Conservation (phyloP, 2,329 filamentous ascomycete species). For the Parastagonospora nodorum region DNA sequence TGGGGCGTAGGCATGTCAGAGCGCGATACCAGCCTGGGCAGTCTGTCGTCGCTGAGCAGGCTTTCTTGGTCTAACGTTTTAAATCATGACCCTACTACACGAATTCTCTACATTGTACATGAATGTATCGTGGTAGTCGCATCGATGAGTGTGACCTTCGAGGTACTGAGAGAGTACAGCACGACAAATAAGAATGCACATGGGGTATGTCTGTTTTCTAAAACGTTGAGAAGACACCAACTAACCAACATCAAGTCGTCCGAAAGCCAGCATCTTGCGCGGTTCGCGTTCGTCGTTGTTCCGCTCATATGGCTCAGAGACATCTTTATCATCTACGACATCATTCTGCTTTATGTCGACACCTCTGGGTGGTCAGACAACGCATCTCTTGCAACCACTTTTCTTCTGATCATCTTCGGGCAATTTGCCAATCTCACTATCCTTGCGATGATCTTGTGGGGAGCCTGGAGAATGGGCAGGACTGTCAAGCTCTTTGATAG, state of each 20-base stretch:
- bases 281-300: slow-evolving; percentile 5
- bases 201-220: slow-evolving; percentile 1
- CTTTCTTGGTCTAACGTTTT: slow-evolving; percentile 6
- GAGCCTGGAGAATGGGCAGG: slow-evolving; percentile 10
- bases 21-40: background rate
- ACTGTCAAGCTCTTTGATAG: slow-evolving; percentile 2
- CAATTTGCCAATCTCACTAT: slow-evolving; percentile 6
- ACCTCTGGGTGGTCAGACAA: slow-evolving; percentile 1
- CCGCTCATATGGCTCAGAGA: slow-evolving; percentile 11
- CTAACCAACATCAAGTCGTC: background rate
- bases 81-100: background rate
- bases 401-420: slow-evolving; percentile 5
- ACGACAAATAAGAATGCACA: slow-evolving; percentile 5
- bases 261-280: slow-evolving; percentile 5
- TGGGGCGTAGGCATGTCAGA: slow-evolving; percentile 4
- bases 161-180: slow-evolving; percentile 5
- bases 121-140: slow-evolving; percentile 7
- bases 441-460: slow-evolving; percentile 7
- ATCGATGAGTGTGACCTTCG: slow-evolving; percentile 3
- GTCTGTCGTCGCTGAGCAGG: background rate
- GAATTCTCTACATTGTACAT: slow-evolving; percentile 4
- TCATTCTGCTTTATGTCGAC: slow-evolving; percentile 3
- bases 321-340: slow-evolving; percentile 10
- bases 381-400: background rate
- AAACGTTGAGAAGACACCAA: background rate